phyloP scores from a whole-genome alignment of 2,329 filamentous ascomycete species.

The Diaporthe ampelina region DNA sequence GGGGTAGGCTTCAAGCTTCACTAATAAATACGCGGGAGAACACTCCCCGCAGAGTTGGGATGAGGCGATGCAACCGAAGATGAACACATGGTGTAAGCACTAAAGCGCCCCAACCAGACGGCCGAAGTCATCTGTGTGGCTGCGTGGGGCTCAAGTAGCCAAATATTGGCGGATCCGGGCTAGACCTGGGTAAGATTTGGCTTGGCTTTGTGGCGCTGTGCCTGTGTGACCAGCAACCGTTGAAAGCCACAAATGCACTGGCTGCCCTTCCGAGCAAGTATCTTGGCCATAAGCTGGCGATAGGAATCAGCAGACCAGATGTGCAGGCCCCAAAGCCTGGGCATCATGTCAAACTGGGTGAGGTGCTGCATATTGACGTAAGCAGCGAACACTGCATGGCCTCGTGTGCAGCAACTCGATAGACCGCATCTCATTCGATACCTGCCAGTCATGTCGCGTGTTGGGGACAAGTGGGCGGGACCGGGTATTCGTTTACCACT shows the following conservation, averaged over 20 bases:
- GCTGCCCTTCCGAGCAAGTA: neutral
- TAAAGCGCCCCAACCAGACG: neutral
- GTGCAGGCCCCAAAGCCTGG: neutral
- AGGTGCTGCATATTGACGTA: neutral
- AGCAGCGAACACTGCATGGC: too few species aligned
- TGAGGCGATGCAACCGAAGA: neutral
- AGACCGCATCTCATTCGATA: neutral
- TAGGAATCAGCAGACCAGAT: neutral
- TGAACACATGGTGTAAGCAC: neutral
- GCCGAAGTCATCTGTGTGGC: neutral
- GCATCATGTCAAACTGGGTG: too few species aligned
- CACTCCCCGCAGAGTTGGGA: neutral
- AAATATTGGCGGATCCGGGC: neutral
- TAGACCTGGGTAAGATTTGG: neutral
- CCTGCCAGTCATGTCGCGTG: neutral
- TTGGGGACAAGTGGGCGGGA: neutral
- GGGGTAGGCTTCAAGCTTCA: neutral
- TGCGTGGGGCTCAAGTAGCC: neutral
- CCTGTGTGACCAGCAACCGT: neutral
- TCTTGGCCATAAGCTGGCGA: neutral
- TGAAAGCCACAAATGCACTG: neutral
- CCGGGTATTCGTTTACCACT: too few species aligned
- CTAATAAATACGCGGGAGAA: neutral
- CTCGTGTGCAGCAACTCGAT: neutral
- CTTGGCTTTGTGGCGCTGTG: conserved; percentile 9